A percentile compares a stretch with the other conserved stretches of the same genome.
These are phyloP conservation scores for Pelargonium cotyledonis DNA, from an alignment of 441 rosid genomes.

Conservation along the genomic window DNA sequence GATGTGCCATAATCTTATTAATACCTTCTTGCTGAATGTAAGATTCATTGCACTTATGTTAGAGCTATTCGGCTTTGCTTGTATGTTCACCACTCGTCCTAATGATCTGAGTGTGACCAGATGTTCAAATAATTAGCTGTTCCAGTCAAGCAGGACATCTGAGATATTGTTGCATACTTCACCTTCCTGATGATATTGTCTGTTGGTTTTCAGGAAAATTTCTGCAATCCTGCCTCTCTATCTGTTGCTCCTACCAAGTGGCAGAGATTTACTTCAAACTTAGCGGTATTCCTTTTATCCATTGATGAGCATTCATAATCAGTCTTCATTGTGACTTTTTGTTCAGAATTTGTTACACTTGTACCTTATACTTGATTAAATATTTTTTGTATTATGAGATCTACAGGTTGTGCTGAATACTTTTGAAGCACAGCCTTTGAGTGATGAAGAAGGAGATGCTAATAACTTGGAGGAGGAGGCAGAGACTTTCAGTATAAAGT, in stretches of 20 bases:
- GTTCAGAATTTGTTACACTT: neutral
- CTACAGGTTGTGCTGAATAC: constrained; percentile 79
- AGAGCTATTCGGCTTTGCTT: constrained; percentile 10
- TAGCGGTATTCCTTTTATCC: constrained; percentile 48
- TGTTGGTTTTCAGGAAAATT: constrained; percentile 60
- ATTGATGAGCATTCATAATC: neutral
- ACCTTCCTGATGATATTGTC: constrained; percentile 6
- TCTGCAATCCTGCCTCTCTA: constrained; percentile 83
- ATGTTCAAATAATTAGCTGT: neutral
- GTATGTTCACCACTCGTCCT: constrained; percentile 8
- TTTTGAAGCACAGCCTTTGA: constrained; percentile 93
- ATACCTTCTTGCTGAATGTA: constrained; percentile 7
- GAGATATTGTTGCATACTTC: neutral
- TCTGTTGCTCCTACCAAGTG: constrained; percentile 63
- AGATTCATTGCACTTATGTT: constrained; percentile 6
- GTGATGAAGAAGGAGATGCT: constrained; percentile 93
- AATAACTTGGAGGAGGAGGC: constrained; percentile 92
- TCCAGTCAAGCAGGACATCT: neutral
- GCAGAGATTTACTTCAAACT: constrained; percentile 83
- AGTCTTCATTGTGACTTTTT: constrained; percentile 9
- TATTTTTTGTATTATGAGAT: constrained; percentile 25
- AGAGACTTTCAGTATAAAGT: constrained; percentile 82
- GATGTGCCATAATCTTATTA: neutral
- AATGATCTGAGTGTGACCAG: constrained; percentile 1
- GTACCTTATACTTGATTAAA: no score